Evolutionary conservation across 768 basidiomycete species (phyloP).

Genomic region (Mycena galopus): DNA sequence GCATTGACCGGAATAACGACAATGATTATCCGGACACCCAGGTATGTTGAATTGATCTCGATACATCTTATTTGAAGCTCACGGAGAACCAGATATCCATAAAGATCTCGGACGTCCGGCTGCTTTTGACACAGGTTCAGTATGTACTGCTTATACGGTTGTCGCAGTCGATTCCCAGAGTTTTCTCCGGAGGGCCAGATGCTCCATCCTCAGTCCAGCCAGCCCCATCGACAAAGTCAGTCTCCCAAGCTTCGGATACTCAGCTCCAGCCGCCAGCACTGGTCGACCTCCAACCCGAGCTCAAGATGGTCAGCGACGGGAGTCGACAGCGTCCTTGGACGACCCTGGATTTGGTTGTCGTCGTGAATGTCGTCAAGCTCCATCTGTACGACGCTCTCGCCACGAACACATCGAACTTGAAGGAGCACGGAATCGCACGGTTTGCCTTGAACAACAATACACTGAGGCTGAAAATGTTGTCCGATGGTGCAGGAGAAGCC

Average conservation of each 20-base stretch:
- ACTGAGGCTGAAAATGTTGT: conserved; percentile 84
- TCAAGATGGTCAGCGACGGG: conserved; percentile 51
- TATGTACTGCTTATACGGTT: conserved; percentile 79
- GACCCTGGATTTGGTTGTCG: conserved; percentile 79
- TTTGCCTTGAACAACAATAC: conserved; percentile 87
- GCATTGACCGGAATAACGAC: conserved; percentile 66
- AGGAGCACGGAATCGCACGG: conserved; percentile 85
- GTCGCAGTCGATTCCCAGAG: conserved; percentile 75
- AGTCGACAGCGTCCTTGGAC: conserved; percentile 63
- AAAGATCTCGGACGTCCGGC: conserved; percentile 85
- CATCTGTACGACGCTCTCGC: conserved; percentile 87
- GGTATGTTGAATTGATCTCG: conserved; percentile 56
- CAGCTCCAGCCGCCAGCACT: conserved; percentile 32
- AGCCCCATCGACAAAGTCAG: conserved; percentile 36
- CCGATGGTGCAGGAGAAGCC: conserved; percentile 87
- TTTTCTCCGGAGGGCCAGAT: conserved; percentile 66
- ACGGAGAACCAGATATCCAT: conserved; percentile 69
- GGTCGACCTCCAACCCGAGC: conserved; percentile 72
- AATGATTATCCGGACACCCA: conserved; percentile 77
- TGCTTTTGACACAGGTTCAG: conserved; percentile 88
- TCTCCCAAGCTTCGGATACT: conserved; percentile 15
- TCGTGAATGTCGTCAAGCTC: conserved; percentile 78
- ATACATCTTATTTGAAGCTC: background rate
- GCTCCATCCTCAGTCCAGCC: conserved; percentile 48
- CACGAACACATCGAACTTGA: conserved; percentile 66